Base-by-base conservation (phyloP, 768 basidiomycete species). In the Hericium rajendrae region DNA sequence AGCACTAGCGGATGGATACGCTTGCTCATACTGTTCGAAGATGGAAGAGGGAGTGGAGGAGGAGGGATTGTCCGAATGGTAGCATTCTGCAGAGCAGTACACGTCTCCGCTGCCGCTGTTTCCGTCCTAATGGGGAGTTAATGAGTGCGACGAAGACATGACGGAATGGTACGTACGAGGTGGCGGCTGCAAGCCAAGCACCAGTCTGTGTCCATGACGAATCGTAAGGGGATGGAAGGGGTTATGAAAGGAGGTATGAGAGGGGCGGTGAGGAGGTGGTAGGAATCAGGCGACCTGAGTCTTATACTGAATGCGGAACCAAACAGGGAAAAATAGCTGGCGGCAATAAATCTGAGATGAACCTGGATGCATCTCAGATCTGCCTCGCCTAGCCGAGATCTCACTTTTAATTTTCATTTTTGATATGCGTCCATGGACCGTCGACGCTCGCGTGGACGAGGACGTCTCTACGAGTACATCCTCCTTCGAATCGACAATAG, bases 201-300 rank as follows among this genome's bases (percentile, higher is more conserved):
- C 83, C 83, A 86, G 73, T 86, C 80, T 62, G 78, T 76, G 70
- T 86, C 85, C 78, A 85, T 81, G 64, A 71, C 3, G 32, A 51
- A 51, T 18, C 49, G 52, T 55, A 48, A 43, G 60, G 55, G 65
- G 52, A 12, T 32, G 6, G 53, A 39, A 28, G 18, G 51, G 43
- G 2, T 22, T 38, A 49, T 57, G 32, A 48, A 43, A 53, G 60
- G 65, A 55, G 61, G 38, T 26, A 50, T 68, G 54, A 49, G 64
- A 56, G 26, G 60, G 62, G 60, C 53, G 60, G 62, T 54, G 57
- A 54, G 60, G 60, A 53, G 51, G 48, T 46, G 51, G 56, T 50
- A 56, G 55, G 53, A 38, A 55, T 43, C 37, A 46, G 41, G 58
- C 32, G 32, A 32, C 32, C 6, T 32, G 32, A 26, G 40, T 53